A percentile compares a stretch with the other conserved stretches of the same genome.
Evolutionary conservation across 78 protist species (phyloP).

Genomic region (Cavenderia fasciculata): DNA sequence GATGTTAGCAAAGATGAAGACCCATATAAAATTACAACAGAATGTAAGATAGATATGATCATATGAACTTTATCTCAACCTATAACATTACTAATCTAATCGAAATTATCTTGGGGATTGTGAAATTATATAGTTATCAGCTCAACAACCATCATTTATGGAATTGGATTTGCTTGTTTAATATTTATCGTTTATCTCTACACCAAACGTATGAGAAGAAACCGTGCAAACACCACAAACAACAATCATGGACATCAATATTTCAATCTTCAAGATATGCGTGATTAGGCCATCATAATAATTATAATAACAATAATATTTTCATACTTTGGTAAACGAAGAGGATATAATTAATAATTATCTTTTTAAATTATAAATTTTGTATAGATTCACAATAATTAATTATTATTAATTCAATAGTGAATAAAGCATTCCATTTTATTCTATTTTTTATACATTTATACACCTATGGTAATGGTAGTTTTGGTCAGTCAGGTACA

Average conservation of each 20-base stretch:
- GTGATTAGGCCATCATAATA: neutral
- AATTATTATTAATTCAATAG: neutral
- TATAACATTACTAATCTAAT: too few relatives aligned
- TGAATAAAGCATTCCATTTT: too few relatives aligned
- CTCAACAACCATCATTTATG: conserved; percentile 10
- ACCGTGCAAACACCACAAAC: neutral
- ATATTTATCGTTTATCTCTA: neutral
- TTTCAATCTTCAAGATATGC: neutral
- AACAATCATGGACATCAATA: neutral
- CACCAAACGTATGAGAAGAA: neutral
- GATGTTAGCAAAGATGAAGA: too few relatives aligned
- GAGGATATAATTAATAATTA: too few relatives aligned
- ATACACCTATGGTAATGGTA: too few relatives aligned
- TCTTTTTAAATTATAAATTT: too few relatives aligned
- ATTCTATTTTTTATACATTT: too few relatives aligned
- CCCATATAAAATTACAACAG: too few relatives aligned
- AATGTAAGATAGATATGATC: too few relatives aligned
- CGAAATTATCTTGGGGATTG: too few relatives aligned
- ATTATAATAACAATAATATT: neutral
- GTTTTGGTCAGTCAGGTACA: neutral
- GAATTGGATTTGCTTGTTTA: conserved; percentile 1
- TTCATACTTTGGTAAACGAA: too few relatives aligned
- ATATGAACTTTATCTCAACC: too few relatives aligned
- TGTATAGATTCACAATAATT: neutral
- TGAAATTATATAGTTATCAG: neutral